These are phyloP conservation scores for Pseudohyphozyma bogoriensis DNA, from an alignment of 768 basidiomycete species.

Conservation along the genomic window DNA sequence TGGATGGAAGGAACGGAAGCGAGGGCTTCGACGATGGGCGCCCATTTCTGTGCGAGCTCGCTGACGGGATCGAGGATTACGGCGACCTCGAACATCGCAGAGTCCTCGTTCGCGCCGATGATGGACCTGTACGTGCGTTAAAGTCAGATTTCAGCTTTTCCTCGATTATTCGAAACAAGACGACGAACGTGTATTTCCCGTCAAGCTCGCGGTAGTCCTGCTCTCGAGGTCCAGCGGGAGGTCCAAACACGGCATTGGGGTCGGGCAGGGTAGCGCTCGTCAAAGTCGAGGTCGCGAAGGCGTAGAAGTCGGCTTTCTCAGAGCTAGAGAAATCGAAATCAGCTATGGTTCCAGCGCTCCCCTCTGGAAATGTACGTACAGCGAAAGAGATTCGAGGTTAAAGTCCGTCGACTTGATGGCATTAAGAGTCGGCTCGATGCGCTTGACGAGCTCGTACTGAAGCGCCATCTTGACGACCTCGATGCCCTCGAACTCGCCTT, in stretches of 20 bases:
- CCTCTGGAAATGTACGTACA: background rate
- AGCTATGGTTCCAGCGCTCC: no score
- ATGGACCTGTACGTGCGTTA: background rate
- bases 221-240: background rate
- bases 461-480: constrained; percentile 66
- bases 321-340: no score
- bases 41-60: constrained; percentile 75
- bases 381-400: constrained; percentile 37
- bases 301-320: constrained; percentile 52
- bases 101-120: background rate
- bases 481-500: constrained; percentile 49
- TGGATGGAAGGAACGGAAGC: constrained; percentile 37
- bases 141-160: background rate
- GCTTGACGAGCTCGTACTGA: constrained; percentile 61
- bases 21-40: constrained; percentile 53
- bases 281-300: constrained; percentile 60
- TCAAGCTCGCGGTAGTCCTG: constrained; percentile 6
- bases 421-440: constrained; percentile 57
- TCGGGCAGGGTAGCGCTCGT: constrained; percentile 50
- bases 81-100: constrained; percentile 44
- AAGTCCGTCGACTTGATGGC: constrained; percentile 46
- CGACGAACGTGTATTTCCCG: constrained; percentile 8
- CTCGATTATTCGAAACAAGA: no score
- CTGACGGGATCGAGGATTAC: constrained; percentile 76
- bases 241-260: constrained; percentile 38